Evolutionary conservation across 2,329 filamentous ascomycete genomes (phyloP).

Genomic region (Huntiella savannae): DNA sequence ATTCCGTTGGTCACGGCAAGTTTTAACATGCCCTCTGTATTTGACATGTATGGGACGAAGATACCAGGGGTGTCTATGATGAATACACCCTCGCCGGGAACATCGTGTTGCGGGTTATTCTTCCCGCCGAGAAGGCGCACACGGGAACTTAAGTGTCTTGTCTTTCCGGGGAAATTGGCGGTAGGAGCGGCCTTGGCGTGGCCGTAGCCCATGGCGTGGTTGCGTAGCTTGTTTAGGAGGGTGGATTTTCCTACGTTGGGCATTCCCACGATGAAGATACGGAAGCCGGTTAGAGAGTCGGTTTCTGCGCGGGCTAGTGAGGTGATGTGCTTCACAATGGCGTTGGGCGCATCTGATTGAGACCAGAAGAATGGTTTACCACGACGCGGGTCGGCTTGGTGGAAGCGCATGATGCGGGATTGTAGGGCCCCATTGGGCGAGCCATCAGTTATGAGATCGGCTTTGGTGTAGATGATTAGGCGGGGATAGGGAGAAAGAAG

Average conservation of each 20-base stretch:
- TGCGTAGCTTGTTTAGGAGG: conserved; percentile 71
- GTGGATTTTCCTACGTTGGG: conserved; percentile 94
- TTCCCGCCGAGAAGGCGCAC: conserved; percentile 49
- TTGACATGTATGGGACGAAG: conserved; percentile 77
- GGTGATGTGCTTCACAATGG: conserved; percentile 22
- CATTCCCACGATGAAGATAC: conserved; percentile 85
- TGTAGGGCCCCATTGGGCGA: conserved; percentile 15
- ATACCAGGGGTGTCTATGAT: conserved; percentile 86
- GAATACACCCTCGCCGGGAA: conserved; percentile 47
- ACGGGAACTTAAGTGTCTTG: conserved; percentile 61
- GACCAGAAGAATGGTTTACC: conserved; percentile 24
- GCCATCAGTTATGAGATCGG: conserved; percentile 41
- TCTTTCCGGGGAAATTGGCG: conserved; percentile 75
- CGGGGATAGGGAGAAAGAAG: conserved; percentile 48
- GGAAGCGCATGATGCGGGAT: conserved; percentile 15
- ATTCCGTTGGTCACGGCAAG: conserved; percentile 81
- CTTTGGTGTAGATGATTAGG: conserved; percentile 80
- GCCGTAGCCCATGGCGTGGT: conserved; percentile 33
- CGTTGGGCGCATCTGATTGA: conserved; percentile 20
- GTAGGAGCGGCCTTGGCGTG: conserved; percentile 53
- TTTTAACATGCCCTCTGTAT: conserved; percentile 81
- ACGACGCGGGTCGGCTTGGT: conserved; percentile 13
- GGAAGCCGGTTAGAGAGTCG: conserved; percentile 56
- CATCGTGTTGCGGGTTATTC: conserved; percentile 14
- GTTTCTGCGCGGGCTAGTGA: conserved; percentile 16